Conservation (phyloP, 257 asterid species). For the Penstemon eatonii region DNA sequence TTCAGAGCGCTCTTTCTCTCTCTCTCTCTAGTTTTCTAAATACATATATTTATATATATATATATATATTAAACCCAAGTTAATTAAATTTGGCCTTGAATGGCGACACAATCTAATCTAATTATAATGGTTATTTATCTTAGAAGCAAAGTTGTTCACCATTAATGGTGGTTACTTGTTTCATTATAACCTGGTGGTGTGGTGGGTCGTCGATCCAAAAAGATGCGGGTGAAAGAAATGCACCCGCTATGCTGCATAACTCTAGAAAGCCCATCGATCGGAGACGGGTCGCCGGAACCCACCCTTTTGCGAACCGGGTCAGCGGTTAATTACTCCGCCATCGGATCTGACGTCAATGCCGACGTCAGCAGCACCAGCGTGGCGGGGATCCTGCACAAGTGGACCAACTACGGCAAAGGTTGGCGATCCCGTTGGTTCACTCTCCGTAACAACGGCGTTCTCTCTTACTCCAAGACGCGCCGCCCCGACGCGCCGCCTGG, state of each 20-base stretch:
- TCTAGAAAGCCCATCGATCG: conserved; percentile 62
- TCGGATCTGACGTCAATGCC: conserved; percentile 71
- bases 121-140: background rate
- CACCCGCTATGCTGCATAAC: conserved; percentile 93
- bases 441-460: conserved; percentile 60
- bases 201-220: conserved; percentile 12
- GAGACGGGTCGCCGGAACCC: conserved; percentile 71
- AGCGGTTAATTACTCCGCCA: conserved; percentile 43
- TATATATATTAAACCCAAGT: conserved; percentile 24
- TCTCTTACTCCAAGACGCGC: conserved; percentile 74
- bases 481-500: conserved; percentile 44
- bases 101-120: background rate
- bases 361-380: conserved; percentile 53
- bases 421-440: conserved; percentile 98
- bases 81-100: conserved; percentile 13
- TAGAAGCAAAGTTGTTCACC: background rate
- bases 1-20: conserved; percentile 37
- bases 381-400: conserved; percentile 76
- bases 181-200: background rate
- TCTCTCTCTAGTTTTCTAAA: conserved; percentile 13
- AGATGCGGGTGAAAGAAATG: conserved; percentile 88
- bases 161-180: background rate
- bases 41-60: background rate
- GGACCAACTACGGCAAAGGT: conserved; percentile 94
- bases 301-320: conserved; percentile 71